Evolutionary conservation across 768 basidiomycete genomes (phyloP), one percentile per base, ranked within the genome.

Genomic region (Macrolepiota albuminosa): DNA sequence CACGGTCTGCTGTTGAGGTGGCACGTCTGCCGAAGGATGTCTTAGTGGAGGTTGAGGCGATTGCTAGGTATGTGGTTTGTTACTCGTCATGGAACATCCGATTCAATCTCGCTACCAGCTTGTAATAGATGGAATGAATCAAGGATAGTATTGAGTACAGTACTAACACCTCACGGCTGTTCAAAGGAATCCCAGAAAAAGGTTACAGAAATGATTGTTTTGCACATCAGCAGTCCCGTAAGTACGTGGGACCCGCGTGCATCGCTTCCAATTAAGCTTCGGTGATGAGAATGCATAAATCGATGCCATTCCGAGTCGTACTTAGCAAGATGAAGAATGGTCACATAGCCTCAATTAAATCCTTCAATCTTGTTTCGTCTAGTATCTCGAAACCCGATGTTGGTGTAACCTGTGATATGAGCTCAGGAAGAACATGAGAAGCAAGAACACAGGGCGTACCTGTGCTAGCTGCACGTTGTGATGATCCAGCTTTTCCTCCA

Each of bases 401-500:
- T 49, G 75, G 72, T 58, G 93, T 95, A n/a, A 98, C 92, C 91
- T 93, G 66, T 24, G 14, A 34, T 40, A 24, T 50, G 21, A 8
- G 31, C 5, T 54, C 8, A 60, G 51, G 10, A 21, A 39, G 54
- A 29, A 14, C 43, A 21, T 24, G 47, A 58, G 54, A 50, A 18
- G 39, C 31, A 58, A 54, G 24, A 36, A 73, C 80, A 31, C 54
- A 51, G 24, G 26, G 72, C 79, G 36, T 56, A 90, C 95, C 82
- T 95, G 94, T 55, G 96, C 95, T 14, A 99, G 81, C 73, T 98
- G 95, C 29, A 98, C 95, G 66, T 99, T 98, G 77, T 98, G 95
- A 67, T 97, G 93, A 75, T 98, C 96, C 46, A 99, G 84, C 73
- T 97, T 98, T 78, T 98, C 97, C 73, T 98, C 97, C 97, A 98